These are phyloP conservation scores for Talaromyces funiculosus DNA, from an alignment of 2,329 filamentous ascomycete genomes.

Conservation along the genomic window DNA sequence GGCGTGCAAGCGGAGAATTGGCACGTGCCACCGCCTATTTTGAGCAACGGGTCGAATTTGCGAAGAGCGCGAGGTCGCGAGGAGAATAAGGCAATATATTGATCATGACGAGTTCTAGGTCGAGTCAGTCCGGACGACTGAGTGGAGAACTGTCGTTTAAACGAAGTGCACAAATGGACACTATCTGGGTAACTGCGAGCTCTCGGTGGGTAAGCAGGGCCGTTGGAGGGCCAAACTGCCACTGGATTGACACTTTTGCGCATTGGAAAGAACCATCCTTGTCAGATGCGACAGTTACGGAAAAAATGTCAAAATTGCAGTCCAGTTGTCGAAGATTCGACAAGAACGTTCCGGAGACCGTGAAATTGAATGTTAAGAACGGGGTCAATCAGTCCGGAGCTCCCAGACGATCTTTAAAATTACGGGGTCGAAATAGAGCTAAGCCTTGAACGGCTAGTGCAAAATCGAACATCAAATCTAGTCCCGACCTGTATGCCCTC, in stretches of 20 bases:
- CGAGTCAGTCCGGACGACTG: background rate
- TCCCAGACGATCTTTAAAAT: background rate
- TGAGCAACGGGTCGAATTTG: background rate
- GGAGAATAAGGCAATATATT: background rate
- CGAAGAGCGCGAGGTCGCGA: background rate
- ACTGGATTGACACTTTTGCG: conserved; percentile 5
- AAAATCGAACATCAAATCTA: conserved; percentile 4
- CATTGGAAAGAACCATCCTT: conserved; percentile 13
- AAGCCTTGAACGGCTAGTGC: conserved; percentile 8
- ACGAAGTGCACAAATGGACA: background rate
- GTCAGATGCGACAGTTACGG: background rate
- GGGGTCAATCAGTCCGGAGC: background rate
- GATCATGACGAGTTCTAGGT: background rate
- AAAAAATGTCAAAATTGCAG: background rate
- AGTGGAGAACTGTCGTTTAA: background rate
- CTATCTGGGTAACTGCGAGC: background rate
- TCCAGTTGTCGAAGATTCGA: background rate
- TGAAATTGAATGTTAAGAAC: background rate
- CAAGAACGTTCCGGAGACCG: background rate
- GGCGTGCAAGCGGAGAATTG: conserved; percentile 5
- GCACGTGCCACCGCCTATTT: background rate
- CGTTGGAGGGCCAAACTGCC: conserved; percentile 10
- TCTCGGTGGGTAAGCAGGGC: conserved; percentile 6
- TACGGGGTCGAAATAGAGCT: background rate
- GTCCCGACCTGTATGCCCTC: background rate